Conservation (phyloP, 495 filamentous ascomycete genomes). For the Trichoderma orchidacearum region DNA sequence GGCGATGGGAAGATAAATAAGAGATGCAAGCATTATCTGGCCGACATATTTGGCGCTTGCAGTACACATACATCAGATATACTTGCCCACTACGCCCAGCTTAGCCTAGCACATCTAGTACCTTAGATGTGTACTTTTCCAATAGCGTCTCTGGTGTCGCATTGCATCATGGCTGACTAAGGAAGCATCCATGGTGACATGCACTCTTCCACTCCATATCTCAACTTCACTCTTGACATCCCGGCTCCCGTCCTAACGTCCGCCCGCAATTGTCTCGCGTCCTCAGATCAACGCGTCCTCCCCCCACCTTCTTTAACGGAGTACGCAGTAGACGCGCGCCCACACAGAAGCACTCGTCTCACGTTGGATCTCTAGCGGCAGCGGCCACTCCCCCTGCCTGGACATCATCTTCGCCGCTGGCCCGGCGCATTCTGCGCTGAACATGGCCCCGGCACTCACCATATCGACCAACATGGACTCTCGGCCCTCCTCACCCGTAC, state of each 20-base stretch:
- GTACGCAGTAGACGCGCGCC: no score
- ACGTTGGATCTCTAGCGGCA: no score
- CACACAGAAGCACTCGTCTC: no score
- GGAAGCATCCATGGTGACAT: neutral
- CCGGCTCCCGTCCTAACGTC: neutral
- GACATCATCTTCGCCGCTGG: neutral
- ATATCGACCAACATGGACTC: constrained; percentile 8
- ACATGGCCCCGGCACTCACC: constrained; percentile 16
- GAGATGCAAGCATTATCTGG: no score
- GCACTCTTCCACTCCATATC: neutral
- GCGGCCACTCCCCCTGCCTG: neutral
- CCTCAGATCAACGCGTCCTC: neutral
- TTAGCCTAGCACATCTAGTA: no score
- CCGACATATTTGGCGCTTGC: no score
- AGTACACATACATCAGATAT: no score
- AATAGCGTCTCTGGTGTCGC: no score
- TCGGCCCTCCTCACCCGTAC: constrained; percentile 16
- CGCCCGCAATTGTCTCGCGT: neutral
- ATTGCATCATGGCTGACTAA: neutral
- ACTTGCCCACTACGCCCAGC: no score
- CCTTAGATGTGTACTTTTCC: no score
- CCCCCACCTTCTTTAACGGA: no score
- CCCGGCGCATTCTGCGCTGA: constrained; percentile 1
- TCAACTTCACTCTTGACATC: neutral
- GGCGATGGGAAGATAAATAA: no score